Conservation (phyloP, 768 basidiomycete genomes). For the Boletus rubescentipes region DNA sequence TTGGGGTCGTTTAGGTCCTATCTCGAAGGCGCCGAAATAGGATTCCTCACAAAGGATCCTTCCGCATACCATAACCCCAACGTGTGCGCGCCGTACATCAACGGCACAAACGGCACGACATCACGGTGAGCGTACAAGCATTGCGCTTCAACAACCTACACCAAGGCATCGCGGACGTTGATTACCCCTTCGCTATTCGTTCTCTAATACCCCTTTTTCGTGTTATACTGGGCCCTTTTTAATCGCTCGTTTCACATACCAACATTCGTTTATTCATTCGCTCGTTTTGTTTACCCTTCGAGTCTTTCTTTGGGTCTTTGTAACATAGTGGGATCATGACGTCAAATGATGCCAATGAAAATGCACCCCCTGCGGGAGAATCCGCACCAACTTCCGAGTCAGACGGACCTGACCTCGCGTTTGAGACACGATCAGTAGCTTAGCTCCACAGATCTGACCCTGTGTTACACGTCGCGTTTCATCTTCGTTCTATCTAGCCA, state of each 20-base stretch:
- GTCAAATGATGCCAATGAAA: too few species aligned
- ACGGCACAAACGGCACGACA: slow-evolving; percentile 13
- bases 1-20: slow-evolving; percentile 62
- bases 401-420: too few species aligned
- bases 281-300: background rate
- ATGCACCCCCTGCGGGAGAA: too few species aligned
- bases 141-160: too few species aligned
- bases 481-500: background rate
- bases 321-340: too few species aligned
- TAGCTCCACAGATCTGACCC: too few species aligned
- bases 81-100: slow-evolving; percentile 60
- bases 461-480: background rate
- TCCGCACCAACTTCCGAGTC: too few species aligned
- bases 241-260: background rate
- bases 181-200: background rate
- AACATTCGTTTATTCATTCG: background rate
- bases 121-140: background rate
- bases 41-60: slow-evolving; percentile 66
- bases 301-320: too few species aligned
- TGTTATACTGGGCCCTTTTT: background rate
- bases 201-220: background rate
- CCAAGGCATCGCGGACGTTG: too few species aligned
- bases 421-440: too few species aligned
- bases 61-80: slow-evolving; percentile 51
- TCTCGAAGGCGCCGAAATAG: slow-evolving; percentile 53